Evolutionary conservation across 2,329 filamentous ascomycete species (phyloP), one percentile per base, ranked within the genome.

Genomic region (Colletotrichum orchidophilum): DNA sequence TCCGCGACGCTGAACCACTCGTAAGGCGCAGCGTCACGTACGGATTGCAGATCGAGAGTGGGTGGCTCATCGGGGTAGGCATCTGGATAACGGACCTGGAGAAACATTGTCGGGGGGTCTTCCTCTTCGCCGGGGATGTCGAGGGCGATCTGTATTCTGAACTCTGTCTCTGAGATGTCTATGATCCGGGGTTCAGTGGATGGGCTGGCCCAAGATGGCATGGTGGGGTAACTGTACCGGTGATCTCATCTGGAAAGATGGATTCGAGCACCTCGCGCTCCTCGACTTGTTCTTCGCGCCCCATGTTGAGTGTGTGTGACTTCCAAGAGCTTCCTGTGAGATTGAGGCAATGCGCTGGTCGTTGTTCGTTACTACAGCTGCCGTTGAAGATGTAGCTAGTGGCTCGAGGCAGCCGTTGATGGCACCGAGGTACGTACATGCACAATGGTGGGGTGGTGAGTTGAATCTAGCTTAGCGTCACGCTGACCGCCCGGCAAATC

Each of bases 161-260:
- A 98, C 81, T 97, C 93, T 68, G 90, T 94, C 65, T 97, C 94
- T 76, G 94, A 96, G 78, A 98, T 91, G 80, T 98, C 96, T 96
- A 80, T 29, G 31, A 42, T 63, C 60, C 46, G 18, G 54, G 49
- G 55, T 21, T 73, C 35, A 73, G 67, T 53, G 55, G 60, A 53
- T 24, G 29, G 27, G 33, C 18, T 26, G 39, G 63, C 50, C 27
- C 9, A 29, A 26, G 52, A 18, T 66, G 58, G 57, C 29, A 33
- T 73, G 71, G 73, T 61, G 73, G 73, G 73, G 73, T 64, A 64
- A 55, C 74, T 81, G 58, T 78, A 96, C 95, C 93, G 88, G 92
- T 96, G 76, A 99, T 97, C 84, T 99, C 96, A 72, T 99, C 96
- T 1, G 96, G 95, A 76, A 98, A 99, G 79, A 99, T 99, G 72